Evolutionary conservation across 176 grass and related monocot genomes (phyloP), one percentile per base, ranked within the genome.

Genomic region (Phragmites australis): DNA sequence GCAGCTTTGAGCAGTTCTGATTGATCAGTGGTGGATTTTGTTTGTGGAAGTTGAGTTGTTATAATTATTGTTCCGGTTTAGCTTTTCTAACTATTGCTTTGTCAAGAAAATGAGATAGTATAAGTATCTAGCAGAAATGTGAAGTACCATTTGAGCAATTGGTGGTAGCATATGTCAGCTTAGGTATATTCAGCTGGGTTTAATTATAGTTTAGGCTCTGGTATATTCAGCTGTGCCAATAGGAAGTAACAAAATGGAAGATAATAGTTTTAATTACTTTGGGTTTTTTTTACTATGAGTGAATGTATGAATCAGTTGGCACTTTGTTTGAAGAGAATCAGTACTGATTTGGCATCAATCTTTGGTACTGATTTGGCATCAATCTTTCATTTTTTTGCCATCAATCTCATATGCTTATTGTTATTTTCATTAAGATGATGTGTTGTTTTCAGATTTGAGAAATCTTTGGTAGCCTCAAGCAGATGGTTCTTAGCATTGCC

Each of bases 131-230:
- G n/a, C n/a, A 65, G 57, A 75, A 37, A 29, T 66, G 58, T 75
- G 48, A 65, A 32, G 16, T 65, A 29, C 46, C 75, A 78, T 54
- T 70, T 45, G 55, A 82, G n/a, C 44, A 87, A 11, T 46, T 88
- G 86, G n/a, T 42, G 37, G 64, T 65, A 72, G 10, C 40, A 29
- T 57, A 44, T 19, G 39, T 65, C 8, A 52, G 57, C 14, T 43
- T 44, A 56, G 12, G 17, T 23, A 80, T n/a, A 50, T 37, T n/a
- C n/a, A n/a, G n/a, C n/a, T n/a, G n/a, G n/a, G n/a, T n/a, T n/a
- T n/a, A n/a, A n/a, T n/a, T n/a, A n/a, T 68, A 47, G n/a, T 32
- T 8, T 37, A 22, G 5, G 21, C 44, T 64, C 1, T 6, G 46
- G 30, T 8, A 10, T 34, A 1, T 63, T 32, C 18, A 31, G 10